A percentile compares a stretch with the other conserved stretches of the same genome.
These are phyloP conservation scores for Serendipita vermifera DNA, from an alignment of 768 basidiomycete genomes.

Conservation along the genomic window DNA sequence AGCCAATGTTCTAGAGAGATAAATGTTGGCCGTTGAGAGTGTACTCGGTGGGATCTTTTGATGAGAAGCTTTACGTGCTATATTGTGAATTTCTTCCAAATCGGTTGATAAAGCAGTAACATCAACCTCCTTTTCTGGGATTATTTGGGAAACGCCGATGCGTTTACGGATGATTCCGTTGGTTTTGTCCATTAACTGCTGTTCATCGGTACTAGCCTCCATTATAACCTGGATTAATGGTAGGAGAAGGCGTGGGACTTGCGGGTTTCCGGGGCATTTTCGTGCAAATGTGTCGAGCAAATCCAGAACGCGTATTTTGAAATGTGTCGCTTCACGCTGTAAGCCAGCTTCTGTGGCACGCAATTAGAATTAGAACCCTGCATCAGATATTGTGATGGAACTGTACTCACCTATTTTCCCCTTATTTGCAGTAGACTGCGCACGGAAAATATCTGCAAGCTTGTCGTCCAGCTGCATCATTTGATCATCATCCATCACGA, in stretches of 20 bases:
- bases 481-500: constrained; percentile 88
- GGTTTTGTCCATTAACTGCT: constrained; percentile 81
- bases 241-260: constrained; percentile 50
- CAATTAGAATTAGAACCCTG: not conserved
- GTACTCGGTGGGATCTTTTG: constrained; percentile 36
- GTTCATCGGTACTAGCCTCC: constrained; percentile 58
- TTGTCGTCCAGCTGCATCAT: constrained; percentile 96
- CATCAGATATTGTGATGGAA: constrained; percentile 9
- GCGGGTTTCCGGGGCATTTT: constrained; percentile 60
- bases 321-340: constrained; percentile 84
- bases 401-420: constrained; percentile 45
- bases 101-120: constrained; percentile 33
- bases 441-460: constrained; percentile 73
- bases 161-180: constrained; percentile 62
- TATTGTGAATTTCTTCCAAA: constrained; percentile 51
- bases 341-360: constrained; percentile 41
- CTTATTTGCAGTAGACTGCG: constrained; percentile 47
- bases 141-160: constrained; percentile 60
- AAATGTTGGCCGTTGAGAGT: constrained; percentile 43
- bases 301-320: constrained; percentile 92
- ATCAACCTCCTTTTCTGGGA: constrained; percentile 35
- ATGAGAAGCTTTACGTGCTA: constrained; percentile 44
- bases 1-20: constrained; percentile 46
- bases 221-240: constrained; percentile 68
- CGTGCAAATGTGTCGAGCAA: constrained; percentile 78